Base-by-base conservation (phyloP, 305 asterid species). In the Euphrasia arctica region DNA sequence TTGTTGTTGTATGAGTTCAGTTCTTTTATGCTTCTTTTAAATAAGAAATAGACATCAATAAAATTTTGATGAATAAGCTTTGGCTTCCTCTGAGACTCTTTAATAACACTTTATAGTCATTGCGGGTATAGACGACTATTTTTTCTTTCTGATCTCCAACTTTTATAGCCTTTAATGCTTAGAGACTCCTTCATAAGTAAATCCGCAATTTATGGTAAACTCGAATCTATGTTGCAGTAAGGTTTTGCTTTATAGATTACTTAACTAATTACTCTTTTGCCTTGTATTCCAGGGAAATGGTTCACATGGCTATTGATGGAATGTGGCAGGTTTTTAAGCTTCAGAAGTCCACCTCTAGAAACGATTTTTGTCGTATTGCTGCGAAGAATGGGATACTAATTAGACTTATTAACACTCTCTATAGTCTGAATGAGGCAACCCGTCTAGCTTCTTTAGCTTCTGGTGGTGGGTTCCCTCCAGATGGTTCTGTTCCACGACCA, bases 271-370 rank as follows among this genome's bases (percentile, higher is more conserved):
- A 49, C 18, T 43, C 34, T 58, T 56, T 66, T 65, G 79, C 54
- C 60, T 69, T 45, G 60, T 52, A 63, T 68, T 83, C 69, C 89
- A 94, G 99, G 91, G 97, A 91, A 81, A 88, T 94, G 97, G 96
- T 94, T 78, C 99, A 91, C 79, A 85, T 94, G 82, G 98, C 99
- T 78, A 94, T 94, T 67, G 99, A 94, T 85, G 98, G 96, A 79
- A 88, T 88, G 96, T 94, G 98, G 99, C 98, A 94, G 87, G 92
- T 94, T 64, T 91, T 94, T 84, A 94, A 91, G 86, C 98, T 94
- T 79, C 99, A 88, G 78, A 85, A 89, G 65, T 88, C 95, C 31
- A 87, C 98, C 75, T 82, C 96, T 60, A 85, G 95, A 78, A 90
- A 85, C 80, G 98, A 91, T 82, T 94, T 94, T 77, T 88, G 95